A percentile compares a stretch with the other conserved stretches of the same genome.
Evolutionary conservation across 179 eudicot genomes (phyloP).

Genomic region (Silene coronaria): DNA sequence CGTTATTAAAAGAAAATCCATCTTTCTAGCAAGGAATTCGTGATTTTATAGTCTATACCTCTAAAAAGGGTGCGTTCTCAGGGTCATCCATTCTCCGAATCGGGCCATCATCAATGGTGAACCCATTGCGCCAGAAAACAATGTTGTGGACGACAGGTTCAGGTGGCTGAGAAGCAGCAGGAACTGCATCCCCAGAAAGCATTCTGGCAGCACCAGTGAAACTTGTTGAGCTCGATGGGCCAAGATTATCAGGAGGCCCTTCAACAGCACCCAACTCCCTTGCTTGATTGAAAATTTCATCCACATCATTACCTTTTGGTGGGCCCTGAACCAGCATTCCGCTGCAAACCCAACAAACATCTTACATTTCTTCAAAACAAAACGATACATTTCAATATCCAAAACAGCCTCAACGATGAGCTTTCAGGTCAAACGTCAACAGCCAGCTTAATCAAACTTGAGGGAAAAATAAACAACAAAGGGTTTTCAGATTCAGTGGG

Average conservation of each 20-base stretch:
- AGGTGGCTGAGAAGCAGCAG: slow-evolving; percentile 49
- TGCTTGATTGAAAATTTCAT: slow-evolving; percentile 56
- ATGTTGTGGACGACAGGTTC: slow-evolving; percentile 49
- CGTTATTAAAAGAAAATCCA: background rate
- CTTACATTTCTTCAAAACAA: no score
- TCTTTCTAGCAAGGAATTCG: background rate
- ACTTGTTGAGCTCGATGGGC: slow-evolving; percentile 50
- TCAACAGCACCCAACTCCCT: slow-evolving; percentile 55
- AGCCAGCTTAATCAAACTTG: no score
- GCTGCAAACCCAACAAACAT: slow-evolving; percentile 33
- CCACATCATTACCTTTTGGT: slow-evolving; percentile 52
- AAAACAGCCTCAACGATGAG: no score
- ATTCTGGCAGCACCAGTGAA: slow-evolving; percentile 61
- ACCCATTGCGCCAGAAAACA: slow-evolving; percentile 72
- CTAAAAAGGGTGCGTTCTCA: slow-evolving; percentile 49
- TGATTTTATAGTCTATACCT: slow-evolving; percentile 30
- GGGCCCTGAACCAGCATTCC: slow-evolving; percentile 72
- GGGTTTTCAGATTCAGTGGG: no score
- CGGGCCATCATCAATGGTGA: slow-evolving; percentile 64
- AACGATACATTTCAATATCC: no score
- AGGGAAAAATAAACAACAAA: no score
- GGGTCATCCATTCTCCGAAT: slow-evolving; percentile 69
- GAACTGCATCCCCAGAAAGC: slow-evolving; percentile 46
- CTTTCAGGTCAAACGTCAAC: no score
- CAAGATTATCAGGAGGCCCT: slow-evolving; percentile 39